Base-by-base conservation (phyloP, 2,329 filamentous ascomycete genomes). In the Cytospora schulzeri region DNA sequence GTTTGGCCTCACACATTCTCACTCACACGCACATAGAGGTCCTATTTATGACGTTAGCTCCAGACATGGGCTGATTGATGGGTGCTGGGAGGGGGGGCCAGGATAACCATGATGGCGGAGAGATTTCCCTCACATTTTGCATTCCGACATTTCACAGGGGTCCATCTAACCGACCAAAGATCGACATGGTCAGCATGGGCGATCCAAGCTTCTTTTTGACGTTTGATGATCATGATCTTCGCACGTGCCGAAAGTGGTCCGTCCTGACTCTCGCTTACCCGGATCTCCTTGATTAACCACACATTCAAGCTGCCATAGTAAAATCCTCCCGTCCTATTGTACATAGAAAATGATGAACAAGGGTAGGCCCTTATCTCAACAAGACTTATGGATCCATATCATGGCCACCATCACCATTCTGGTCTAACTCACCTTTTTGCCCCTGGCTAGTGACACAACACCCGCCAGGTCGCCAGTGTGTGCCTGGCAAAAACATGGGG, bases 401-500 rank as follows among this genome's bases (percentile, higher is more conserved):
- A 41, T 7, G 38, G 4, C 38, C 38, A 41, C 56, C 26, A 31
- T 22, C 19, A 28, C 56, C 45, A 15, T 15, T n/a, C 35, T 29
- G 35, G 55, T 11, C 28, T 33, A 45, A 22, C 29, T 35, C 28
- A 24, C 24, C 57, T 48, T 51, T 33, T 55, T 61, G 51, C 59
- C 59, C 59, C 59, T 61, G 59, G 59, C 59, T 61, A 61, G 58
- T 52, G 50, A 54, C 51, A 48, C 38, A 48, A 38, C 58, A 24
- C 33, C 12, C 6, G 35, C 7, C 33, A 14, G 12, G 4, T 14
- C 33, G 33, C 33, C 33, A 3, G 9, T 11, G 33, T 11, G 29
- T 53, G 45, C 33, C 33, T 45, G 50, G 58, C 50, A 48, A 52
- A 61, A 54, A 26, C 24, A 61, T 31, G 41, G 31, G 58, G 38